phyloP scores from a whole-genome alignment of 179 eudicot species.

The Actinidia arguta region DNA sequence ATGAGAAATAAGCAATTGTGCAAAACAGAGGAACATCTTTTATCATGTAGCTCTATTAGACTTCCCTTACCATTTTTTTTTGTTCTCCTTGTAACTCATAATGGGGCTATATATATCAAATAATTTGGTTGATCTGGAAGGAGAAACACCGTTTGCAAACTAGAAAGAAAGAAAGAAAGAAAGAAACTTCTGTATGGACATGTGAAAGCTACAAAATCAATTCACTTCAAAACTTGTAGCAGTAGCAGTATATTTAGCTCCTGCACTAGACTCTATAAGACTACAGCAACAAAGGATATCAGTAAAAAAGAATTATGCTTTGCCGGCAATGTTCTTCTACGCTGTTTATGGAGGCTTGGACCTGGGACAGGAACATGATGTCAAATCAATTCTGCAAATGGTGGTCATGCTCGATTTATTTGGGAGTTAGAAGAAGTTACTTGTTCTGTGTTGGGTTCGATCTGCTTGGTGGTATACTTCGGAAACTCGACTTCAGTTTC shows the following conservation, averaged over 20 bases:
- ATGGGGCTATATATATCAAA: not conserved
- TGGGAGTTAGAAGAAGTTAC: conserved; percentile 27
- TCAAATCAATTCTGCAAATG: too few species aligned
- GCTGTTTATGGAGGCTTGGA: not conserved
- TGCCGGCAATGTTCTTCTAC: not conserved
- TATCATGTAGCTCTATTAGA: too few species aligned
- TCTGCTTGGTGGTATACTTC: conserved; percentile 48
- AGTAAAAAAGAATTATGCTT: not conserved
- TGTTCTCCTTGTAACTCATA: not conserved
- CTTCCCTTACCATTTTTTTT: not conserved
- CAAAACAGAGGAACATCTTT: too few species aligned
- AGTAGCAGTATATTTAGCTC: too few species aligned
- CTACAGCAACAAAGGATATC: not conserved
- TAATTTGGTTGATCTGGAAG: not conserved
- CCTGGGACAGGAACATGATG: too few species aligned
- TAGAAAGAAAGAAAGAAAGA: not conserved
- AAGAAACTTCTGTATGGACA: not conserved
- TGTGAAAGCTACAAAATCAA: not conserved
- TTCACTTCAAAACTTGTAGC: not conserved
- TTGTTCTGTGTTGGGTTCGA: conserved; percentile 61
- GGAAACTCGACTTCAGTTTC: conserved; percentile 41
- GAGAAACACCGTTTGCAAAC: not conserved
- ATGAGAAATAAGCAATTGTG: too few species aligned
- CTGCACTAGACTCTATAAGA: not conserved
- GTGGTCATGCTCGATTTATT: not conserved